Base-by-base conservation (phyloP, 495 filamentous ascomycete genomes). In the Tuber magnatum region DNA sequence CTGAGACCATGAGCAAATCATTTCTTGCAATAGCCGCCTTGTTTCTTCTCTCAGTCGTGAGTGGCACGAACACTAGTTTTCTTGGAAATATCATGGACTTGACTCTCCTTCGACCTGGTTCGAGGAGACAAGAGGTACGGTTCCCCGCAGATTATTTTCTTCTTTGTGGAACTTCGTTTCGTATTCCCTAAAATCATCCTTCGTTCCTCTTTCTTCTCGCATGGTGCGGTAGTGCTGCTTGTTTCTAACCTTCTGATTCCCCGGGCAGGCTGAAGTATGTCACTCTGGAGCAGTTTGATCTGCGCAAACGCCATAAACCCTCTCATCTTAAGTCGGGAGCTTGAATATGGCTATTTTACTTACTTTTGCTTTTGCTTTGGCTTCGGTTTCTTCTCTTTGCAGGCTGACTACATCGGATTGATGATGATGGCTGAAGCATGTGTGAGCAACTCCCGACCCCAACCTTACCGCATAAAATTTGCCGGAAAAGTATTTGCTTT, bases 381-480 rank as follows among this genome's bases (percentile, higher is more conserved):
- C 56, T 65, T 65, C 12, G 56, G 18, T 65, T 65, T 28, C 51
- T 32, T 32, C 56, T 32, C 56, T 65, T 84, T 82, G 56, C 89
- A 92, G 83, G 94, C 94, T 0, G 94, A 98, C 84, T 91, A 93
- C 76, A 95, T 97, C 68, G 94, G 94, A 9, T 82, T 97, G 74
- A 91, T 89, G 86, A 87, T 89, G 84, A 89, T 90, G 86, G 84
- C 85, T 24, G 83, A 86, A 83, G 85, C 84, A 69, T 87, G 85
- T 72, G 48, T 73, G 35, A 68, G 20, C 16, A 61, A 16, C 14
- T 71, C 39, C 48, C 68, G 48, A 83, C 82, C 74, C 79, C 44
- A 18, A 32, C n/a, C 56, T 65, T 32, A 65, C 8, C 3, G n/a
- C 56, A 65, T 32, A 32, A 12, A 32, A 32, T 10, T 32, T 32